phyloP scores from a whole-genome alignment of 768 basidiomycete genomes.

The Collybia nuda region DNA sequence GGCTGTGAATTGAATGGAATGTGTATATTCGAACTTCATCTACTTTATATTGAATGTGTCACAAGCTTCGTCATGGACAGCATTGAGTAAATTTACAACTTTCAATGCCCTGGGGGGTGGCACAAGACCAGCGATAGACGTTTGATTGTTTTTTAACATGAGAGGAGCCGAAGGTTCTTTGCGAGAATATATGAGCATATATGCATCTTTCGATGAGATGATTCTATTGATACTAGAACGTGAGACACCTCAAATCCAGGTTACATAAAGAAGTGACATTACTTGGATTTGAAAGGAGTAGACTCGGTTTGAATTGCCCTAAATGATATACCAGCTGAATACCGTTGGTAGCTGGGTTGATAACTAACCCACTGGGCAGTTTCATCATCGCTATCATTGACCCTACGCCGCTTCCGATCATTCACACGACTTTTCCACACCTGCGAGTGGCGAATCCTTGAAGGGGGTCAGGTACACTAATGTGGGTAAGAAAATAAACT shows the following conservation, averaged over 20 bases:
- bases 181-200: slow-evolving; percentile 90
- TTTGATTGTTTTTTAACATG: not conserved
- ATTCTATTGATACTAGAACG: slow-evolving; percentile 29
- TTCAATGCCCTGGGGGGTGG: slow-evolving; percentile 59
- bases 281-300: slow-evolving; percentile 2
- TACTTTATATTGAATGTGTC: slow-evolving; percentile 47
- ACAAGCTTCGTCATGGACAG: slow-evolving; percentile 52
- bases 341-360: too few species aligned
- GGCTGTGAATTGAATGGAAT: slow-evolving; percentile 1
- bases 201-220: slow-evolving; percentile 82
- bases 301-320: not conserved
- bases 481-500: slow-evolving; percentile 1
- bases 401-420: slow-evolving; percentile 50
- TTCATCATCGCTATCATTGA: slow-evolving; percentile 64
- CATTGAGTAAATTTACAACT: slow-evolving; percentile 56
- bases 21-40: not conserved
- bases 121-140: not conserved
- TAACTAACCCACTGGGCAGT: not conserved
- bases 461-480: slow-evolving; percentile 9
- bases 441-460: slow-evolving; percentile 23
- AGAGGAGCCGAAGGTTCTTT: slow-evolving; percentile 17
- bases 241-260: not conserved
- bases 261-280: not conserved
- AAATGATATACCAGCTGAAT: too few species aligned
- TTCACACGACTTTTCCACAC: slow-evolving; percentile 33